These are phyloP conservation scores for Daldinia concentrica DNA, from an alignment of 495 filamentous ascomycete genomes.

Conservation along the genomic window DNA sequence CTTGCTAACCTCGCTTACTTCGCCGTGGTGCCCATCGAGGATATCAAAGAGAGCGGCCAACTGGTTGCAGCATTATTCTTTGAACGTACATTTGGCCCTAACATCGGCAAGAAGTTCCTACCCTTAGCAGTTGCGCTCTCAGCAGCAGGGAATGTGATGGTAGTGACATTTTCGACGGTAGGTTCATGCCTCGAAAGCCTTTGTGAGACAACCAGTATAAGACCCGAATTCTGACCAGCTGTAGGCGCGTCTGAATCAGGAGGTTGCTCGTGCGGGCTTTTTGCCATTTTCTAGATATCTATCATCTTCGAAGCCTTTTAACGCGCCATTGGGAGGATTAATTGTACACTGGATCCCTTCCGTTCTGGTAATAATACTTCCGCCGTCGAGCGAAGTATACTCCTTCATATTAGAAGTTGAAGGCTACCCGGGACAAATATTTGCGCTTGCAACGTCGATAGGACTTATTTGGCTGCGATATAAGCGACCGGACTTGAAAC, in stretches of 20 bases:
- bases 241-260: constrained; percentile 67
- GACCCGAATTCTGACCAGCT: neutral
- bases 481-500: constrained; percentile 65
- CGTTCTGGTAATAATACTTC: constrained; percentile 69
- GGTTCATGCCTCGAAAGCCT: constrained; percentile 18
- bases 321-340: constrained; percentile 71
- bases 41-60: constrained; percentile 73
- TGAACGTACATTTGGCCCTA: constrained; percentile 68
- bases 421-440: constrained; percentile 72
- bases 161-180: constrained; percentile 74
- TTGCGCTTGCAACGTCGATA: constrained; percentile 65
- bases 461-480: constrained; percentile 71
- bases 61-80: constrained; percentile 76
- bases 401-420: constrained; percentile 79
- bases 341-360: constrained; percentile 76
- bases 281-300: constrained; percentile 70
- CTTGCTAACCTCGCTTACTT: constrained; percentile 78
- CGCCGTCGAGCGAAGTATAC: constrained; percentile 72
- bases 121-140: constrained; percentile 73
- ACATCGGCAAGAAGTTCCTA: constrained; percentile 65
- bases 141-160: constrained; percentile 79
- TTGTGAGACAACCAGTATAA: neutral
- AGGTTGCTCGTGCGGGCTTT: constrained; percentile 64
- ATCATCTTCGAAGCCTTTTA: constrained; percentile 73
- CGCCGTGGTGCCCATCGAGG: constrained; percentile 71